Base-by-base conservation (phyloP, 1,284 basidiomycete species). In the Tausonia pullulans region DNA sequence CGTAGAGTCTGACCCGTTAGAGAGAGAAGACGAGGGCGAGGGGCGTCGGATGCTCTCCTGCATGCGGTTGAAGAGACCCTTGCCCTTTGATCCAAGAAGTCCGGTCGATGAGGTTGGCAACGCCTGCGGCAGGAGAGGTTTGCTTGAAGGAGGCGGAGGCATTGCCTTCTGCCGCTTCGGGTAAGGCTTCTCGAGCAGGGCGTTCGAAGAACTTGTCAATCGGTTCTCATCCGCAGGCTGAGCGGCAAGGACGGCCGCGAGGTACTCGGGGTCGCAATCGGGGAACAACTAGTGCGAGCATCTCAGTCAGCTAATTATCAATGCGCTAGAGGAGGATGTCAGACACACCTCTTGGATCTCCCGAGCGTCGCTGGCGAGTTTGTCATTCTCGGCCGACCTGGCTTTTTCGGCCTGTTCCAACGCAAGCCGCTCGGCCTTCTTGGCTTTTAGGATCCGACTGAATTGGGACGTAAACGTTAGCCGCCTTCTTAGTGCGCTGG, bases 381-480 rank as follows among this genome's bases (percentile, higher is more conserved):
- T 62, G 39, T 58, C 44, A 8, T 60, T 57, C 40, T 66, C 58
- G 10, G 40, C 50, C 3, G 46, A 73, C 82, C 71, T 67, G 39
- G 69, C 67, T 46, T 70, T 66, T 5, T 66, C 69, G 4, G 67
- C 62, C 67, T 74, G 73, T 43, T 67, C 60, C 44, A 62, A 45
- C 8, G 76, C 74, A 62, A 87, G 81, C 45, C 81, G 80, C 64
- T 92, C 85, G 10, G 85, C 86, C 70, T 84, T 82, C 70, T 94
- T 88, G 70, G 91, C 87, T 67, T 86, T 86, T 61, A 97, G 78
- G 65, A 98, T 95, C 60, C 94, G 83, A 27, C 27, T 27, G 27
- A 27, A 27, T 27, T 27, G 27, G 27, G 27, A 27, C 27, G 27
- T 27, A 27, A 27, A 27, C 27, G 27, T 27, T 27, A 27, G 27